Conservation (phyloP, 1,284 basidiomycete species). For the Apiotrichum akiyoshidainum region DNA sequence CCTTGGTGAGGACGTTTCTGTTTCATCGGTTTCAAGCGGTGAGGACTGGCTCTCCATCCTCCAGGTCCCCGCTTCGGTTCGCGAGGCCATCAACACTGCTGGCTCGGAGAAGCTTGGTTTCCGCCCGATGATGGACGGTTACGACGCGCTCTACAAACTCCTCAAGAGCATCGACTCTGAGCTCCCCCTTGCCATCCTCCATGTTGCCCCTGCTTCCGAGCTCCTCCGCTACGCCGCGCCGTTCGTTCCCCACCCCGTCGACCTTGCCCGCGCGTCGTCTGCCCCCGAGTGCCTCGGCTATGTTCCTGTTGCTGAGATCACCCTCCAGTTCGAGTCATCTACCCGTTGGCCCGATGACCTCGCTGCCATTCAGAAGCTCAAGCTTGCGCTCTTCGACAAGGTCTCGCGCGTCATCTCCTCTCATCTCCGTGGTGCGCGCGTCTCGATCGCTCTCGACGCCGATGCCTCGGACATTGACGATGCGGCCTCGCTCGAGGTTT, state of each 20-base stretch:
- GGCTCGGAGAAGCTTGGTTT: slow-evolving; percentile 61
- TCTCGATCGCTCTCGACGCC: slow-evolving; percentile 57
- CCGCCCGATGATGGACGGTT: slow-evolving; percentile 72
- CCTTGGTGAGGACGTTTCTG: slow-evolving; percentile 58
- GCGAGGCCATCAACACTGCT: slow-evolving; percentile 50
- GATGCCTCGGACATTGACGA: slow-evolving; percentile 65
- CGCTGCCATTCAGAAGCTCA: slow-evolving; percentile 87
- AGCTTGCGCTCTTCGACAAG: slow-evolving; percentile 84
- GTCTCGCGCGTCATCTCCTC: slow-evolving; percentile 64
- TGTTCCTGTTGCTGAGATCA: slow-evolving; percentile 65
- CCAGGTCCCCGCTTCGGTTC: slow-evolving; percentile 60
- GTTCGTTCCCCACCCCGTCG: slow-evolving; percentile 67
- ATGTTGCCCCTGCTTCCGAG: slow-evolving; percentile 66
- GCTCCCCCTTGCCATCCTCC: slow-evolving; percentile 76
- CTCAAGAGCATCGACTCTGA: slow-evolving; percentile 74
- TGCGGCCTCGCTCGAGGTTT: slow-evolving; percentile 68
- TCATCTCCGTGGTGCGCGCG: slow-evolving; percentile 55
- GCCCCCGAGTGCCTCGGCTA: slow-evolving; percentile 60
- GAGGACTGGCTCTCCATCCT: slow-evolving; percentile 63
- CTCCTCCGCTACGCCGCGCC: slow-evolving; percentile 77
- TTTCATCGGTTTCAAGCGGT: slow-evolving; percentile 36
- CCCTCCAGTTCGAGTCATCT: slow-evolving; percentile 86
- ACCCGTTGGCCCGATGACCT: slow-evolving; percentile 95
- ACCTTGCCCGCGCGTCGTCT: slow-evolving; percentile 51
- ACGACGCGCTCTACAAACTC: slow-evolving; percentile 71